Conservation (phyloP, 768 basidiomycete species). For the Lenzites betulinus region DNA sequence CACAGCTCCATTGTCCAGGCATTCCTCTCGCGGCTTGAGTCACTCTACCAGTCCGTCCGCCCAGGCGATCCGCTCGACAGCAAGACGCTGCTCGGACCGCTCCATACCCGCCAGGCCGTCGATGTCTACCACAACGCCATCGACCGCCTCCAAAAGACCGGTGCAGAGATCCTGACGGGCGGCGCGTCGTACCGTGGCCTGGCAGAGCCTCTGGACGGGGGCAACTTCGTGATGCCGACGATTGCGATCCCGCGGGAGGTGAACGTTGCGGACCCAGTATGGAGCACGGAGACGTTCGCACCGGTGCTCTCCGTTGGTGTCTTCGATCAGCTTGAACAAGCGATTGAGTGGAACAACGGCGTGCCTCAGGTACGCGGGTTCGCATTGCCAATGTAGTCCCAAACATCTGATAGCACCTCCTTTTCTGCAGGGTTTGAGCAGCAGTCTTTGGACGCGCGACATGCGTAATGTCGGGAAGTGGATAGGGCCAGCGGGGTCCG, state of each 20-base stretch:
- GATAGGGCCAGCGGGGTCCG: constrained; percentile 88
- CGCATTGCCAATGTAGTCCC: not conserved
- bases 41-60: constrained; percentile 67
- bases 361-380: constrained; percentile 65
- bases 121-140: constrained; percentile 64
- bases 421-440: constrained; percentile 80
- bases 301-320: constrained; percentile 86
- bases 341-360: constrained; percentile 87
- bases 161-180: constrained; percentile 79
- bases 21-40: constrained; percentile 75
- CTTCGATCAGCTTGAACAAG: constrained; percentile 85
- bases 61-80: constrained; percentile 86
- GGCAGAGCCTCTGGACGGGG: constrained; percentile 50
- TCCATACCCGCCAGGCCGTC: constrained; percentile 76
- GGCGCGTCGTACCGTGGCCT: constrained; percentile 53
- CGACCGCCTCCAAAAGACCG: constrained; percentile 56
- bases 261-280: constrained; percentile 57
- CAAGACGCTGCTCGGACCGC: constrained; percentile 79
- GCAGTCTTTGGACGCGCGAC: constrained; percentile 88
- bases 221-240: constrained; percentile 90
- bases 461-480: constrained; percentile 85
- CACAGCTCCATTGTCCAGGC: constrained; percentile 76
- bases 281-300: constrained; percentile 84
- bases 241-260: constrained; percentile 68
- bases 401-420: not conserved